These are phyloP conservation scores for Suillus subluteus DNA, from an alignment of 768 basidiomycete species.

Conservation along the genomic window DNA sequence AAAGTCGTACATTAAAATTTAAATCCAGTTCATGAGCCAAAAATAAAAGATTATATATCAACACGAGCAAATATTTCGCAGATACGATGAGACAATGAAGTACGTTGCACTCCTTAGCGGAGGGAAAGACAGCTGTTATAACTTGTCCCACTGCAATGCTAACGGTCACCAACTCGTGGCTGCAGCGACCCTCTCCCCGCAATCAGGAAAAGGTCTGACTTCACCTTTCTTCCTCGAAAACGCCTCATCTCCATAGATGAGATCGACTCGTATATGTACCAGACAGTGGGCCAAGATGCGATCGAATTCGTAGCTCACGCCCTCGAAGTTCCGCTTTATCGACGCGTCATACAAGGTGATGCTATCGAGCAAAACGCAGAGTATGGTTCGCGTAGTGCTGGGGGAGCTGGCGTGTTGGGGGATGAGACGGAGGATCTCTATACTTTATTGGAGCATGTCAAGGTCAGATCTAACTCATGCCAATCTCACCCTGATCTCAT, in stretches of 20 bases:
- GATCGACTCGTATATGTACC: constrained; percentile 97
- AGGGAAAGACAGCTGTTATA: constrained; percentile 98
- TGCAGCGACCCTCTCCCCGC: constrained; percentile 86
- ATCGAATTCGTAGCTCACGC: constrained; percentile 86
- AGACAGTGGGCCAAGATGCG: constrained; percentile 97
- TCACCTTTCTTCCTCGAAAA: constrained; percentile 15
- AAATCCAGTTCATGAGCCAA: too few species aligned
- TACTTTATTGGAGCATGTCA: constrained; percentile 69
- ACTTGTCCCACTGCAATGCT: constrained; percentile 82
- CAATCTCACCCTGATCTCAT: constrained; percentile 4
- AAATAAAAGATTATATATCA: too few species aligned
- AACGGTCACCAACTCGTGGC: constrained; percentile 90
- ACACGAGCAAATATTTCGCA: too few species aligned
- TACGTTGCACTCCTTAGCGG: constrained; percentile 94
- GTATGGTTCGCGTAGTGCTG: constrained; percentile 74
- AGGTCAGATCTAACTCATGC: constrained; percentile 52
- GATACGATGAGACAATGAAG: constrained; percentile 40
- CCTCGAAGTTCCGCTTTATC: constrained; percentile 84
- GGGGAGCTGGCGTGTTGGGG: constrained; percentile 58
- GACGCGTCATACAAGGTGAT: constrained; percentile 76
- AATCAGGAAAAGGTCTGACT: constrained; percentile 76
- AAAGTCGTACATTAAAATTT: too few species aligned
- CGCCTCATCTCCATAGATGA: constrained; percentile 69
- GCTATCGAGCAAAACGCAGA: constrained; percentile 83
- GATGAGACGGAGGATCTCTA: constrained; percentile 98